Percentiles rank a stretch among this genome's conserved stretches.
Conservation (phyloP, 2,329 filamentous ascomycete species). For the Talaromyces amestolkiae region DNA sequence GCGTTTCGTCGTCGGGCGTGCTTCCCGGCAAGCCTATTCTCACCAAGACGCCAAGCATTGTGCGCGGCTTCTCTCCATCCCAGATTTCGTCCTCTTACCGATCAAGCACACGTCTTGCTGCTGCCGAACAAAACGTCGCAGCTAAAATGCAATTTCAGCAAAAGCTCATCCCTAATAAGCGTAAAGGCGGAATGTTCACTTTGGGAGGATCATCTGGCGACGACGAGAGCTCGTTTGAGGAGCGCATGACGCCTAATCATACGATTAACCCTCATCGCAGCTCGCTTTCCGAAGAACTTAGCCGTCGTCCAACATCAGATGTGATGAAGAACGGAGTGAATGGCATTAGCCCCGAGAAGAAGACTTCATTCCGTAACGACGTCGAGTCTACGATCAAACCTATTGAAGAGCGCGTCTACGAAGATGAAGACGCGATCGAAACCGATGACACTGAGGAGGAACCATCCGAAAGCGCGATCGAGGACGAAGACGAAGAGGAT, state of each 20-base stretch:
- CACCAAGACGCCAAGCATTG: constrained; percentile 64
- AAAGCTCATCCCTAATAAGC: constrained; percentile 55
- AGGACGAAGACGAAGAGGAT: constrained; percentile 63
- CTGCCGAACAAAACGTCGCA: constrained; percentile 38
- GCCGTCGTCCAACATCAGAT: constrained; percentile 36
- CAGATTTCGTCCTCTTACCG: constrained; percentile 68
- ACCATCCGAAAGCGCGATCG: constrained; percentile 79
- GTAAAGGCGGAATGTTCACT: constrained; percentile 64
- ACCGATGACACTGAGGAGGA: constrained; percentile 52
- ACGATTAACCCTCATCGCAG: constrained; percentile 47
- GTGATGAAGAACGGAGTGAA: constrained; percentile 12
- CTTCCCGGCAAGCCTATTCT: constrained; percentile 47
- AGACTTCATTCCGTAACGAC: constrained; percentile 79
- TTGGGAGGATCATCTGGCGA: constrained; percentile 85
- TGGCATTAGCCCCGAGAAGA: constrained; percentile 53
- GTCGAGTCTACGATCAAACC: constrained; percentile 66
- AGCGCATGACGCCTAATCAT: constrained; percentile 53
- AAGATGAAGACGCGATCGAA: constrained; percentile 60
- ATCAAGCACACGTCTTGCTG: constrained; percentile 56
- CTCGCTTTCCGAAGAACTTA: constrained; percentile 54
- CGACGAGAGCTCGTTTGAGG: constrained; percentile 72
- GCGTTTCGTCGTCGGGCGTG: constrained; percentile 55
- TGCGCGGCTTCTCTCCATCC: constrained; percentile 82
- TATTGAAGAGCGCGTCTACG: constrained; percentile 54
- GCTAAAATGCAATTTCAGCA: constrained; percentile 49